phyloP scores from a whole-genome alignment of 768 basidiomycete genomes.

The Daedalea quercina region DNA sequence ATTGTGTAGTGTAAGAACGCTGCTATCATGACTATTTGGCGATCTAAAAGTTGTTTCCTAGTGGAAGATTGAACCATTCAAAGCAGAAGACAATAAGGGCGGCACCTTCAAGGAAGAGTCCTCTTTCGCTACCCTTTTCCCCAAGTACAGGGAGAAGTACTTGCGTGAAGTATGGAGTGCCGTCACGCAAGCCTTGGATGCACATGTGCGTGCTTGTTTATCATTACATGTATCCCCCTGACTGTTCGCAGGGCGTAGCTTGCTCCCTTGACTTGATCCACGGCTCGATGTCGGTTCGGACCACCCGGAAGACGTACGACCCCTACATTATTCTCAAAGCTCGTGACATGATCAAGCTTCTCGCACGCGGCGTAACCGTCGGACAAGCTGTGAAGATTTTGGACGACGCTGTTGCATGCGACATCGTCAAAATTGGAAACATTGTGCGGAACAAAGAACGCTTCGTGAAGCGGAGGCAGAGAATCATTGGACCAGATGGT shows the following conservation, averaged over 20 bases:
- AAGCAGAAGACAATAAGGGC: constrained; percentile 65
- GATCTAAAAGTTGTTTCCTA: constrained; percentile 9
- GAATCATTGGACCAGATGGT: constrained; percentile 96
- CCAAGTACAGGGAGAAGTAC: constrained; percentile 97
- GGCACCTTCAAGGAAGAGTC: constrained; percentile 92
- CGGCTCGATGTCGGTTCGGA: constrained; percentile 95
- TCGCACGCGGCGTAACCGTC: constrained; percentile 86
- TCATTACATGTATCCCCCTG: not conserved
- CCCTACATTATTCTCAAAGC: constrained; percentile 96
- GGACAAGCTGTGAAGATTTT: constrained; percentile 85
- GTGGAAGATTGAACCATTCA: constrained; percentile 88
- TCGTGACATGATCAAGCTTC: constrained; percentile 89
- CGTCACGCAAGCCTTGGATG: constrained; percentile 77
- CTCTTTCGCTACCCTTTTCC: constrained; percentile 96
- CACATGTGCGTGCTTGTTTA: constrained; percentile 46
- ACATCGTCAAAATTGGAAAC: constrained; percentile 97
- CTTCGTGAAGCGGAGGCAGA: constrained; percentile 91
- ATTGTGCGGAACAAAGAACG: constrained; percentile 93
- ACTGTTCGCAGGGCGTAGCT: constrained; percentile 57
- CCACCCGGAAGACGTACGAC: constrained; percentile 95
- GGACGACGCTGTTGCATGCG: constrained; percentile 85
- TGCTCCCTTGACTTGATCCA: constrained; percentile 94
- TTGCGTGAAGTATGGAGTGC: constrained; percentile 92
- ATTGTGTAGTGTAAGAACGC: constrained; percentile 23
- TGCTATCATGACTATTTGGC: not conserved